Evolutionary conservation across 768 basidiomycete species (phyloP).

Genomic region (Lactarius indigo): DNA sequence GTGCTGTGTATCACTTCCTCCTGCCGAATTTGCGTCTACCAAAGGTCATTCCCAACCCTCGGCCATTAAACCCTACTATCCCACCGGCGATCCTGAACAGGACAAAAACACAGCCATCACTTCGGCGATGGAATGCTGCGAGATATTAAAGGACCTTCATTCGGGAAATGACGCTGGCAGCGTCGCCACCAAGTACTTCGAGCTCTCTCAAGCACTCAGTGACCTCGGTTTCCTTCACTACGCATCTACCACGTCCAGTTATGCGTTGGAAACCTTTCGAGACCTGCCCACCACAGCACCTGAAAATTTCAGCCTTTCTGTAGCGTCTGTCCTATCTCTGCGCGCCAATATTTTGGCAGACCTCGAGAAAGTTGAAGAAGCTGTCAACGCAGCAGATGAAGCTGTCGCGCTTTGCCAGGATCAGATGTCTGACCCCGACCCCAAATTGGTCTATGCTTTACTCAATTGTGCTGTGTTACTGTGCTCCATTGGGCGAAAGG

Average conservation of each 20-base stretch:
- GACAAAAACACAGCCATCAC: constrained; percentile 1
- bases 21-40: constrained; percentile 10
- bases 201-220: constrained; percentile 17
- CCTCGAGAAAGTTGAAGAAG: constrained; percentile 7
- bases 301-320: neutral
- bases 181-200: neutral
- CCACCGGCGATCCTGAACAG: constrained; percentile 3
- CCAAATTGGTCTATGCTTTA: neutral
- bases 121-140: neutral
- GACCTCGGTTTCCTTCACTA: constrained; percentile 8
- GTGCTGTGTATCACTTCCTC: constrained; percentile 8
- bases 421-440: neutral
- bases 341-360: constrained; percentile 7
- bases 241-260: constrained; percentile 3
- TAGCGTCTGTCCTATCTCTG: constrained; percentile 7
- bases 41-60: constrained; percentile 1
- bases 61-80: constrained; percentile 4
- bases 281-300: neutral
- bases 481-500: constrained; percentile 1
- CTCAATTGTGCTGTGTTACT: constrained; percentile 10
- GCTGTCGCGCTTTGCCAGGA: constrained; percentile 2
- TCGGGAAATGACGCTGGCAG: neutral
- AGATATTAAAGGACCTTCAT: neutral
- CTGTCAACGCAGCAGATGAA: neutral
- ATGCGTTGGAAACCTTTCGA: neutral